A percentile compares a stretch with the other conserved stretches of the same genome.
Conservation (phyloP, 352 stramenopile species). For the Thraustotheca clavata region DNA sequence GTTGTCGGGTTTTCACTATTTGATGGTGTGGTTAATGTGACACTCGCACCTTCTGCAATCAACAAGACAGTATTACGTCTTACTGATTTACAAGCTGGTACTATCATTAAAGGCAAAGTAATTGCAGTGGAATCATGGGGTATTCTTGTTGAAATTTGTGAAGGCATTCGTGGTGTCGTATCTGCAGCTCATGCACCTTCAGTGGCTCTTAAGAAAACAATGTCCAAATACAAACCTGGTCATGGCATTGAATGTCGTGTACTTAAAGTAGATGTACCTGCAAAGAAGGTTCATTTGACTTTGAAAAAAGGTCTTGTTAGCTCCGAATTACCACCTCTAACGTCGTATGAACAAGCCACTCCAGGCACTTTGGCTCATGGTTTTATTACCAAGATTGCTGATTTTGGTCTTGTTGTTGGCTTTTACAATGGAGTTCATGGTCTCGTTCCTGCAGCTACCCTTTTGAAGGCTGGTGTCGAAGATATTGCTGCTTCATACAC, state of each 20-base stretch:
- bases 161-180: conserved; percentile 73
- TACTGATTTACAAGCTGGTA: conserved; percentile 61
- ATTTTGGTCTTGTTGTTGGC: conserved; percentile 89
- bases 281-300: conserved; percentile 90
- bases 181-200: conserved; percentile 64
- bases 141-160: conserved; percentile 77
- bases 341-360: conserved; percentile 61
- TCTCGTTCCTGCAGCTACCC: conserved; percentile 75
- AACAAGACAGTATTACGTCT: conserved; percentile 69
- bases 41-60: conserved; percentile 67
- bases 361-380: conserved; percentile 72
- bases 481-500: conserved; percentile 82
- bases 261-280: conserved; percentile 71
- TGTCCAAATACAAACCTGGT: conserved; percentile 71
- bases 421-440: conserved; percentile 96
- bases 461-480: conserved; percentile 74
- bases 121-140: conserved; percentile 73
- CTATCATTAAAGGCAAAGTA: conserved; percentile 73
- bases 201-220: conserved; percentile 48
- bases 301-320: conserved; percentile 80
- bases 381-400: conserved; percentile 92
- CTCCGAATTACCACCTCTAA: conserved; percentile 69
- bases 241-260: conserved; percentile 74
- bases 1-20: conserved; percentile 82
- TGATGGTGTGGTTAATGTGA: conserved; percentile 76